These are phyloP conservation scores for Andrographis paniculata DNA, from an alignment of 305 asterid species.

Conservation along the genomic window DNA sequence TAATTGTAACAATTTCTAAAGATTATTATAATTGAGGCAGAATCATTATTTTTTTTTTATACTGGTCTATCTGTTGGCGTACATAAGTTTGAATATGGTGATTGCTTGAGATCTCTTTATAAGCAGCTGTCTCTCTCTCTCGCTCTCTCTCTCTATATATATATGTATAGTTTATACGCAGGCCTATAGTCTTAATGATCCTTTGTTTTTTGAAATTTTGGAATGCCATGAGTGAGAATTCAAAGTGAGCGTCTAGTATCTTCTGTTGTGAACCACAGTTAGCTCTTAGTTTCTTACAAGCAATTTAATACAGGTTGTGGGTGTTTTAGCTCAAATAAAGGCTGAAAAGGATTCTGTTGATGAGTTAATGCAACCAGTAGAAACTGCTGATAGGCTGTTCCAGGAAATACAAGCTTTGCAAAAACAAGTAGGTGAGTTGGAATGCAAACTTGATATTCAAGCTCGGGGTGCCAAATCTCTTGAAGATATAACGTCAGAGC, in stretches of 20 bases:
- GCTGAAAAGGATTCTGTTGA: conserved; percentile 81
- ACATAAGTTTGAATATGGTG: too few relatives aligned
- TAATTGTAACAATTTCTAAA: neutral
- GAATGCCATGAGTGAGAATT: neutral
- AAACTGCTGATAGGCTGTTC: conserved; percentile 70
- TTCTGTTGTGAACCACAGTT: neutral
- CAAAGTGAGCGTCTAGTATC: neutral
- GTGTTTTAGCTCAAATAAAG: conserved; percentile 84
- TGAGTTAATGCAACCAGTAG: conserved; percentile 69
- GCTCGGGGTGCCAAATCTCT: conserved; percentile 68
- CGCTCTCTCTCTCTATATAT: too few relatives aligned
- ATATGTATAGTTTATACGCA: neutral
- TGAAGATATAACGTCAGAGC: conserved; percentile 57
- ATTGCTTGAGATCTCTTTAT: too few relatives aligned
- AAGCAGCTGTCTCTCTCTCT: too few relatives aligned
- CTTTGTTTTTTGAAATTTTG: neutral
- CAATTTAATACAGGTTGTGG: conserved; percentile 48
- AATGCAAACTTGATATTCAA: conserved; percentile 67
- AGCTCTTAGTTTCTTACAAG: neutral
- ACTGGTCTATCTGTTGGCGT: too few relatives aligned
- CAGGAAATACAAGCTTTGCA: conserved; percentile 69
- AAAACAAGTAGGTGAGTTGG: conserved; percentile 60
- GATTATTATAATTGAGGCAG: conserved; percentile 3
- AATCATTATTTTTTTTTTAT: neutral
- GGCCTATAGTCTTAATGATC: neutral